These are phyloP conservation scores for Apiospora hydei DNA, from an alignment of 2,329 filamentous ascomycete genomes.

Conservation along the genomic window DNA sequence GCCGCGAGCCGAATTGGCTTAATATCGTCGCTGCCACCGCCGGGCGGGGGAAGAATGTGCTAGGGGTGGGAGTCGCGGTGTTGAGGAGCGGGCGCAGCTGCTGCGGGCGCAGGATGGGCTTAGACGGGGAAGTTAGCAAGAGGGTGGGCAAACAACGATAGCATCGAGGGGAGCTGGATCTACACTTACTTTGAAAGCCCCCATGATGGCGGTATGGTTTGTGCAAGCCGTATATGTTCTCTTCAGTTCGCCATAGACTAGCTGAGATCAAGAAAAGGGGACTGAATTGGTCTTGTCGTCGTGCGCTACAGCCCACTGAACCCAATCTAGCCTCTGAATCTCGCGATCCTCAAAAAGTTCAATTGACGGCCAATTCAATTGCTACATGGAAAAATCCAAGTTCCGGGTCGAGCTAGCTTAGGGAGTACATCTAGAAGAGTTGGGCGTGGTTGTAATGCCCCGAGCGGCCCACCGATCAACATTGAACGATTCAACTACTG, in stretches of 20 bases:
- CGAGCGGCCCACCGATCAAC: too few species aligned
- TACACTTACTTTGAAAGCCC: conserved; percentile 27
- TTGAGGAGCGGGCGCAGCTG: conserved; percentile 36
- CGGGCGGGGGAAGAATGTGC: conserved; percentile 23
- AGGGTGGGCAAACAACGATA: not conserved
- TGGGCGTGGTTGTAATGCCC: not conserved
- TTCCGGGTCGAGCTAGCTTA: conserved; percentile 20
- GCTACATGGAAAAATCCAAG: conserved; percentile 22
- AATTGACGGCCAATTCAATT: conserved; percentile 18
- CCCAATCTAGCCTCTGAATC: not conserved
- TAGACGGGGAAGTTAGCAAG: not conserved
- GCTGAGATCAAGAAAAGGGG: not conserved
- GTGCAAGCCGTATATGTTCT: not conserved
- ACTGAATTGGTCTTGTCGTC: not conserved
- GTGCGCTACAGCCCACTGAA: conserved; percentile 14
- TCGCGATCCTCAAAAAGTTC: conserved; percentile 23
- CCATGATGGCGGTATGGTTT: conserved; percentile 26
- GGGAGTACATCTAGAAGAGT: not conserved
- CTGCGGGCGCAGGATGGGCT: conserved; percentile 42
- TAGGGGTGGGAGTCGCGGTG: not conserved
- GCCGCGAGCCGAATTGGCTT: conserved; percentile 12
- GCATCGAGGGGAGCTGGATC: not conserved
- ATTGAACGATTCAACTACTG: not conserved
- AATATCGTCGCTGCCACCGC: conserved; percentile 27
- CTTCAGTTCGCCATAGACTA: not conserved